Conservation (phyloP, 352 stramenopile species). For the Globisporangium solare region DNA sequence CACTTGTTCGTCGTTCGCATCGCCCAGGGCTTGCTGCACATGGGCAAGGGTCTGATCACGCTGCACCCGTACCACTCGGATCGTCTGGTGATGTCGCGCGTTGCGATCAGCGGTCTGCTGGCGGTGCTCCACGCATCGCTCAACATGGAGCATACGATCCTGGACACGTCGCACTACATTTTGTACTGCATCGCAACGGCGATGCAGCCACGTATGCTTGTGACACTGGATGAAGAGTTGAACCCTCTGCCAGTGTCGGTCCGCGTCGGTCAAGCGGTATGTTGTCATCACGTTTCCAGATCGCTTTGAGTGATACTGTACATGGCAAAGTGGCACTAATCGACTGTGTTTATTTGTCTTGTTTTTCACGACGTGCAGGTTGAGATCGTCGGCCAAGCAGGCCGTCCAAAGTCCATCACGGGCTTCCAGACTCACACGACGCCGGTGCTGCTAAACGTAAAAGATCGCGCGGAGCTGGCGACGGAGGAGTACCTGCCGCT, state of each 20-base stretch:
- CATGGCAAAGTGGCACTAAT: no score
- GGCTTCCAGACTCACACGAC: conserved; percentile 99
- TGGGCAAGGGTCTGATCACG: conserved; percentile 98
- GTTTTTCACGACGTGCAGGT: conserved; percentile 44
- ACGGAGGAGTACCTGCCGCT: conserved; percentile 96
- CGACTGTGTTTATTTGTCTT: background rate
- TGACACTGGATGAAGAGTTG: conserved; percentile 96
- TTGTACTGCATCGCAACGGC: conserved; percentile 97
- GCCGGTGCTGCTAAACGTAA: conserved; percentile 96
- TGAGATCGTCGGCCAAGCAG: conserved; percentile 98
- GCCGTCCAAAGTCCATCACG: conserved; percentile 99
- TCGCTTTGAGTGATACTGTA: no score
- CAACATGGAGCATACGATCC: conserved; percentile 97
- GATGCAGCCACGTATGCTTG: conserved; percentile 98
- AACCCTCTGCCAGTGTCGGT: conserved; percentile 96
- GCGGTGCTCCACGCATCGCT: conserved; percentile 95
- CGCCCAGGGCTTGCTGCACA: conserved; percentile 97
- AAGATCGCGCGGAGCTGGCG: conserved; percentile 97
- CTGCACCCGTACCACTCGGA: conserved; percentile 98
- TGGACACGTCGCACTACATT: conserved; percentile 98
- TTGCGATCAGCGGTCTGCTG: conserved; percentile 94
- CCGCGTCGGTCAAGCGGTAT: conserved; percentile 96
- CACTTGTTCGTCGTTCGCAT: conserved; percentile 99
- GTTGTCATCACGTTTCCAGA: conserved; percentile 11
- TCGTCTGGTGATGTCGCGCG: conserved; percentile 81